Evolutionary conservation across 1,284 basidiomycete species (phyloP), one percentile per base, ranked within the genome.

Genomic region (Xerocomus cyaneibrunnescens): DNA sequence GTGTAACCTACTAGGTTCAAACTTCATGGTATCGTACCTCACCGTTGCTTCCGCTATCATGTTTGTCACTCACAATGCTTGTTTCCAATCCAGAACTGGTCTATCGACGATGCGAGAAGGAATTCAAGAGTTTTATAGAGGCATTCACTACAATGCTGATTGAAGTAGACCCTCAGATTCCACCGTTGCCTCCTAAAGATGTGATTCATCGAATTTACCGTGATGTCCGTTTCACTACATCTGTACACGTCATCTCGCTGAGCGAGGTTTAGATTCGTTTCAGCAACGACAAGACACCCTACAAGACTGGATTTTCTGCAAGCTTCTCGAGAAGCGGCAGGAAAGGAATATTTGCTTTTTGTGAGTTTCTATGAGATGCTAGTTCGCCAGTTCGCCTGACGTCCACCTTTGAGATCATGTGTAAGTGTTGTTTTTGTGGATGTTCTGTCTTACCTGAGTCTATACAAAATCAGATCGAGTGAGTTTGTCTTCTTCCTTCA

Each of bases 201-300:
- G 77, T 94, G 21, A 84, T 90, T 23, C 85, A 92, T 65, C 74
- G 89, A n/a, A 89, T 92, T 32, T 92, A 92, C 61, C 84, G 89
- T 46, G 89, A 92, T 66, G 90, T 92, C 46, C 48, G 85, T 70
- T 7, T 21, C 9, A 16, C 28, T 23, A 12, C 14, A 30, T 36
- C 14, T 19, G 3, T 23, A 21, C n/a, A 12, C 5, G 3, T 31
- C 12, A 5, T 50, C 46, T 44, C 21, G 41, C 39, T 50, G 37
- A 56, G 17, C 31, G 5, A 25, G 14, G 1, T 48, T 30, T 56
- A 92, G 86, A 72, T 94, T 14, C 83, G 94, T n/a, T 96, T 96
- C 69, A 91, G 89, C 63, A 92, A 93, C 54, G 89, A 94, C 66
- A 93, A 93, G 72, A 95, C 94, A 3, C 94, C 94, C 0, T 97